Evolutionary conservation across 805 yeast genomes (phyloP), one percentile per base, ranked within the genome.

Genomic region (Saccharomycopsis capsularis): DNA sequence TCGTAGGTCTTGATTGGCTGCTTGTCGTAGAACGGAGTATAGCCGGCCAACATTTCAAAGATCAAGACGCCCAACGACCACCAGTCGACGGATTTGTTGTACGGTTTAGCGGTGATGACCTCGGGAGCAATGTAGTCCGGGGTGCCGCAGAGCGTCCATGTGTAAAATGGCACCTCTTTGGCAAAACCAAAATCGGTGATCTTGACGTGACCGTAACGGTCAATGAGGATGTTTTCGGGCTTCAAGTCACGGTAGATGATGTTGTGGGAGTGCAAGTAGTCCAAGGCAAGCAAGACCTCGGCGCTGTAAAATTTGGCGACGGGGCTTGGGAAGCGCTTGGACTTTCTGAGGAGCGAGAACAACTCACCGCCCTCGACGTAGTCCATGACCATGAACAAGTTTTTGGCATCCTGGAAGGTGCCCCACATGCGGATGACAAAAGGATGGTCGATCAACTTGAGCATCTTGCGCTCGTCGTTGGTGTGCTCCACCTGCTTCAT

Each of bases 91-190:
- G 95, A 83, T 65, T 89, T 89, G 67, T 90, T 90, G 69, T 90
- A 90, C 1, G 96, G 95, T 65, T 88, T 89, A 21, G 95, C 83
- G 32, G 95, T 84, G 50, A 90, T 87, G 5, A 90, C 96, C 65
- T 90, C 97, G 1, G 97, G 97, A 0, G 97, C 97, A 58, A 90
- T 88, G 68, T 90, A 90, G 66, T 90, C 96, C 0, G 96, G 97
- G 0, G 97, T 90, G 21, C 95, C 95, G 70, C 97, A 90, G 54
- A 90, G 71, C 0, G 97, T 90, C 78, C 87, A 90, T 2, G 97
- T 90, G 27, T 87, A 95, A 55, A 88, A 89, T 37, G 82, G 81
- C 22, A 90, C 97, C 59, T 85, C 93, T 64, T 90, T 90, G 39
- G 97, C 95, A 64, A 90, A 89, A 1, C 97, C 97, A 64, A 90